Percentiles rank a stretch among this genome's conserved stretches.
Conservation (phyloP, 192 early-diverging fungal genomes). For the Globomyces pollinis-pini region DNA sequence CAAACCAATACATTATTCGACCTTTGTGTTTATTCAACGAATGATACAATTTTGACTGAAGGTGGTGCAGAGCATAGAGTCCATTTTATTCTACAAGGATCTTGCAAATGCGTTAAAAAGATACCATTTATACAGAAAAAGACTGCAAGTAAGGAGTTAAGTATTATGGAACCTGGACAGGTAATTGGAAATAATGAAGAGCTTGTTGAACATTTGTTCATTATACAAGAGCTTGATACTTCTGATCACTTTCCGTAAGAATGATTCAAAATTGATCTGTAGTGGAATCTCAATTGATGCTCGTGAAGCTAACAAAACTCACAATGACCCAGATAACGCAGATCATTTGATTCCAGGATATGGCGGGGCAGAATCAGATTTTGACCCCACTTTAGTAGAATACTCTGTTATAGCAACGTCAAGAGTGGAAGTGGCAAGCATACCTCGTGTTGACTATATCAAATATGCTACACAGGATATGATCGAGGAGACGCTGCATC, state of each 20-base stretch:
- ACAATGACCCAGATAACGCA: too few relatives aligned
- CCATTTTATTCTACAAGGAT: conserved; percentile 17
- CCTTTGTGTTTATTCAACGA: background rate
- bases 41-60: conserved; percentile 22
- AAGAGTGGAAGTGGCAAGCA: background rate
- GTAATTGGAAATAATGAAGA: conserved; percentile 10
- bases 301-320: too few relatives aligned
- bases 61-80: conserved; percentile 9
- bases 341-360: too few relatives aligned
- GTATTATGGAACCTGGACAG: conserved; percentile 1
- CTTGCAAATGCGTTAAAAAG: conserved; percentile 13
- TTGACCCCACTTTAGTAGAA: background rate
- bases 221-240: conserved; percentile 14
- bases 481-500: background rate
- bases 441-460: background rate
- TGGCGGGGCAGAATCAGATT: conserved; percentile 6
- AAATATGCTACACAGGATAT: background rate
- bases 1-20: background rate
- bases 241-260: conserved; percentile 24
- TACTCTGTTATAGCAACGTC: background rate
- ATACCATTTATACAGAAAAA: conserved; percentile 19
- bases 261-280: too few relatives aligned
- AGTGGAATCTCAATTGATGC: too few relatives aligned
- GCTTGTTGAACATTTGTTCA: conserved; percentile 10
- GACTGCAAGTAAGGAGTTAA: background rate